Conservation (phyloP, 345 rosid species). For the Alliaria petiolata region DNA sequence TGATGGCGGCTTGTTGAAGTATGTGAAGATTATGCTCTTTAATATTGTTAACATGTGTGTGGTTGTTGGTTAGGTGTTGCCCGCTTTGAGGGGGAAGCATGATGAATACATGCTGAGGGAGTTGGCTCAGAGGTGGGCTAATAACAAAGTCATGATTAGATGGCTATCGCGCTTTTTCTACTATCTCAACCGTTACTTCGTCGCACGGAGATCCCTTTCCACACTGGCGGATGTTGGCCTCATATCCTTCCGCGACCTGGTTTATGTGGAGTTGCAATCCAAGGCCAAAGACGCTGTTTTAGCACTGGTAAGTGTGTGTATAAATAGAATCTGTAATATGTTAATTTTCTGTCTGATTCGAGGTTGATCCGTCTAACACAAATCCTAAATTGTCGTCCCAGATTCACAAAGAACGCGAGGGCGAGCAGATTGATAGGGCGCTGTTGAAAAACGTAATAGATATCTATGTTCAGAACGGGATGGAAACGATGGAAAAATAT, state of each 20-base stretch:
- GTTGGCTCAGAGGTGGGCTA: constrained; percentile 62
- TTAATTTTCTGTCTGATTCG: too few relatives aligned
- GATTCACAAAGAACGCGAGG: constrained; percentile 73
- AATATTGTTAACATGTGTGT: not conserved
- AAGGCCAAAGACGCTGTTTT: constrained; percentile 55
- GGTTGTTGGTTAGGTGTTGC: constrained; percentile 39
- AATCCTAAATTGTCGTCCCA: not conserved
- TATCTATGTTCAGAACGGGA: constrained; percentile 70
- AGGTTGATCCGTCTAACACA: too few relatives aligned
- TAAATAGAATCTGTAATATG: too few relatives aligned
- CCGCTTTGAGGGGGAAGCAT: constrained; percentile 53
- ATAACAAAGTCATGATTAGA: constrained; percentile 63
- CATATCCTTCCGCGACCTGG: constrained; percentile 49
- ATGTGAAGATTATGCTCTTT: too few relatives aligned
- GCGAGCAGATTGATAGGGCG: constrained; percentile 67
- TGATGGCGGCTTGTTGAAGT: too few relatives aligned
- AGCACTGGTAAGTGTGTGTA: constrained; percentile 37
- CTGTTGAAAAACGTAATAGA: constrained; percentile 68
- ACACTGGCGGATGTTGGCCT: constrained; percentile 56
- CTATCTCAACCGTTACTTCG: constrained; percentile 70
- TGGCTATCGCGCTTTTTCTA: constrained; percentile 67
- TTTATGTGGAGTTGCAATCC: constrained; percentile 38
- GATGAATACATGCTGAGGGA: constrained; percentile 71
- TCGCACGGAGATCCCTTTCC: constrained; percentile 43
- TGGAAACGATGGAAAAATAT: constrained; percentile 50